Evolutionary conservation across 495 filamentous ascomycete species (phyloP).

Genomic region (Aspergillus leporis): DNA sequence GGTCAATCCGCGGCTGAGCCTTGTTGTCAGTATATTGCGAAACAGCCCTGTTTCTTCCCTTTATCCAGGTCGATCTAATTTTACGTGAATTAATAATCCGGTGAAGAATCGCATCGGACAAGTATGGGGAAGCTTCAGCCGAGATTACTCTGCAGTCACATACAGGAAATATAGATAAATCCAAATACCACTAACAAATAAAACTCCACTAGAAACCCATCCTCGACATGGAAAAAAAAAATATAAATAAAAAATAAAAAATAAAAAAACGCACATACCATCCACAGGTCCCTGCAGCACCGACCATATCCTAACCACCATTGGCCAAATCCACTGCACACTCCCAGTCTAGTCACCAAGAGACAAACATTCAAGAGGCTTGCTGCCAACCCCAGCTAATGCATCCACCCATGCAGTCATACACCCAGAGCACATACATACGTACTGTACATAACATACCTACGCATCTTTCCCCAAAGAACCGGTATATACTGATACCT

Average conservation of each 20-base stretch:
- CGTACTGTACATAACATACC: not conserved
- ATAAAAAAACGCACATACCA: not conserved
- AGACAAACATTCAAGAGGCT: not conserved
- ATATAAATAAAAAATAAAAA: not conserved
- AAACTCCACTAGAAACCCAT: not conserved
- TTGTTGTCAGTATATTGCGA: too few species aligned
- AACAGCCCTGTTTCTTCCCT: too few species aligned
- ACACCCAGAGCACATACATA: not conserved
- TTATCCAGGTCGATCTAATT: too few species aligned
- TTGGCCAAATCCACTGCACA: not conserved
- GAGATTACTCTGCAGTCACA: too few species aligned
- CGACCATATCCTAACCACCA: not conserved
- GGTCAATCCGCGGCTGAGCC: too few species aligned
- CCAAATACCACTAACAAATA: too few species aligned
- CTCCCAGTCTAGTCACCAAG: not conserved
- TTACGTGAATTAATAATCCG: too few species aligned
- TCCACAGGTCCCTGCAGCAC: not conserved
- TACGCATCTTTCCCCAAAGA: too few species aligned
- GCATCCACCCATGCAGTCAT: not conserved
- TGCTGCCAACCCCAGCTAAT: not conserved
- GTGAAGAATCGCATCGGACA: too few species aligned
- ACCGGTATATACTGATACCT: not conserved
- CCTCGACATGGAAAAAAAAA: not conserved
- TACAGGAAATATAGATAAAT: too few species aligned
- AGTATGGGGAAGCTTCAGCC: too few species aligned